Base-by-base conservation (phyloP, 768 basidiomycete species). In the Tubosaeta sp. region DNA sequence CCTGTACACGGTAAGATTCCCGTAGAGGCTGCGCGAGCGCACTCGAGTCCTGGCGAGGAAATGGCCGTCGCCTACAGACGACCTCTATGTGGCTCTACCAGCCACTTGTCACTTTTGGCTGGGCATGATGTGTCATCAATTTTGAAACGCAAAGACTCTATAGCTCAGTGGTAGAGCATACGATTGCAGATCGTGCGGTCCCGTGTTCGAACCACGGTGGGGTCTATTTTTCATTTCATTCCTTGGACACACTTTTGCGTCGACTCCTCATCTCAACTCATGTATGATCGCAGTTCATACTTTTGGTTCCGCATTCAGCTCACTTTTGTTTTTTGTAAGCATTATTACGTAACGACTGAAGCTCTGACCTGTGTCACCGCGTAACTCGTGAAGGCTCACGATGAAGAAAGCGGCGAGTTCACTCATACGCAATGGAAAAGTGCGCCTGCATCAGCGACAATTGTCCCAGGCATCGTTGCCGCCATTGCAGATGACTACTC, bases 401-500 rank as follows among this genome's bases (percentile, higher is more conserved):
- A 79, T 78, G 79, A 74, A 70, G 64, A 72, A 65, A 64, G 68
- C 66, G 51, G 65, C 69, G 38, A 48, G 61, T 22, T 67, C 74
- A 33, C 65, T 77, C 52, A 59, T 73, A 46, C 75, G 73, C 60
- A 70, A 70, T 55, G 64, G 66, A 59, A 65, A 59, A 37, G 61
- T 44, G 46, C 53, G 56, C 29, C 34, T 58, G 56, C 65, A 60
- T 50, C 62, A n/a, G 45, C 59, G 58, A 48, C 63, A 58, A 29
- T 45, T 66, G 9, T 66, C 67, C 5, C 67, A 65, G 26, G 55
- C 63, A 25, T 56, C 66, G 29, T 58, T 52, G 53, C 70, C 64
- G 52, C 74, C 75, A 4, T 75, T 80, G 25, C 77, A 80, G 57
- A 77, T 95, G 31, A 95, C 95, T 0, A 93, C 91, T 1, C 77